These are phyloP conservation scores for Puccinia hordei DNA, from an alignment of 1,284 basidiomycete species.

Conservation along the genomic window DNA sequence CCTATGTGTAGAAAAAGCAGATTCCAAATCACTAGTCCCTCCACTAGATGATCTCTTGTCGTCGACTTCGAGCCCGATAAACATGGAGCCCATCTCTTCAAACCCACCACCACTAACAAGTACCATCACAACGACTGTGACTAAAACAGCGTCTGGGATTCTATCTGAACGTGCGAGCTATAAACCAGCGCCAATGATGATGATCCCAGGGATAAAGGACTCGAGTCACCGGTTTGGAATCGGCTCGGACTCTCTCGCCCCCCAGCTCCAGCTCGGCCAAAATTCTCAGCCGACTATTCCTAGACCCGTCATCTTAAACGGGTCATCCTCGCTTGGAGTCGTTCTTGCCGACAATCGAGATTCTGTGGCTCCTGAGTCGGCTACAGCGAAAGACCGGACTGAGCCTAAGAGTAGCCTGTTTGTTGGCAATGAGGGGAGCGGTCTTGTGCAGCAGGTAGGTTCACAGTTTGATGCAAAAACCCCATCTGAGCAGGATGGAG, in stretches of 20 bases:
- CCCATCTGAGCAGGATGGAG: not conserved
- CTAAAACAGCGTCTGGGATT: conserved; percentile 1
- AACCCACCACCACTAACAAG: not conserved
- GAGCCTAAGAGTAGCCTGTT: no score
- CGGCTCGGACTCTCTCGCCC: conserved; percentile 38
- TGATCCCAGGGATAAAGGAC: conserved; percentile 49
- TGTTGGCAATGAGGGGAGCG: no score
- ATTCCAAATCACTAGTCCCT: not conserved
- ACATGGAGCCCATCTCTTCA: not conserved
- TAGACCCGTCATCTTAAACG: not conserved
- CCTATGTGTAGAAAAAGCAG: not conserved
- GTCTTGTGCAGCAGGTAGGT: no score
- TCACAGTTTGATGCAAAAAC: not conserved
- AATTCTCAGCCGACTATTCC: no score
- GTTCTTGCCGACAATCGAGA: no score
- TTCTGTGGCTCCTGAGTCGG: no score
- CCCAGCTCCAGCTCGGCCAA: not conserved
- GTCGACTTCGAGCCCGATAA: not conserved
- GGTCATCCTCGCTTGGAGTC: no score
- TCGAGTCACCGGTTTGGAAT: conserved; percentile 49
- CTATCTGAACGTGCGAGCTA: conserved; percentile 37
- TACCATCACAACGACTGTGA: not conserved
- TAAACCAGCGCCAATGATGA: conserved; percentile 51
- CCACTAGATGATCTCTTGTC: not conserved
- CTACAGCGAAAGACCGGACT: no score